These are phyloP conservation scores for Candida ovalis DNA, from an alignment of 805 yeast species.

Conservation along the genomic window DNA sequence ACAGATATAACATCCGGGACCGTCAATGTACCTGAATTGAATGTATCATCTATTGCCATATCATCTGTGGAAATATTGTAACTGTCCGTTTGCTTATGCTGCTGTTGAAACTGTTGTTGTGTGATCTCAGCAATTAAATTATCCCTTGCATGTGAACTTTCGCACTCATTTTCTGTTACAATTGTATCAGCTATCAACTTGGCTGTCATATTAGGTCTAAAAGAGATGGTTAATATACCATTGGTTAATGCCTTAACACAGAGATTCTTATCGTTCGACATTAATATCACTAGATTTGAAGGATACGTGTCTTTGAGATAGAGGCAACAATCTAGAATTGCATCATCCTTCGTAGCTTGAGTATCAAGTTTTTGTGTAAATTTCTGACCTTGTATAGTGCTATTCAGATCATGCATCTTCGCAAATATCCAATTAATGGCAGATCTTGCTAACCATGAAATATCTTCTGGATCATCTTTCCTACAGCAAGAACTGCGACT, in stretches of 20 bases:
- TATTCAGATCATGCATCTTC: constrained; percentile 47
- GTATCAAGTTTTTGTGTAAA: constrained; percentile 48
- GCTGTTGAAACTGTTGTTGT: background rate
- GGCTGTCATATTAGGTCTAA: constrained; percentile 41
- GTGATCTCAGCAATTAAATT: background rate
- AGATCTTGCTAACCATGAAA: constrained; percentile 49
- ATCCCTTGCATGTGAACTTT: constrained; percentile 5
- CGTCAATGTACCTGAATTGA: background rate
- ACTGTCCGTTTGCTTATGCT: background rate
- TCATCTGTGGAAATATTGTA: constrained; percentile 5
- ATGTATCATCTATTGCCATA: constrained; percentile 8
- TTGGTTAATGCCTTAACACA: constrained; percentile 74
- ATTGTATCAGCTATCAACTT: constrained; percentile 39
- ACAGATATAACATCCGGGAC: constrained; percentile 2
- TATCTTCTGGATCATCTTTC: constrained; percentile 7
- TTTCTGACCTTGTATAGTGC: constrained; percentile 63
- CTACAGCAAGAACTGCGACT: background rate
- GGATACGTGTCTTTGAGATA: constrained; percentile 45
- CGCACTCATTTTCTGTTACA: constrained; percentile 28
- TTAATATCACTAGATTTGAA: constrained; percentile 46
- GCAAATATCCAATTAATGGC: constrained; percentile 78
- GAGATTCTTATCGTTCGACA: constrained; percentile 82
- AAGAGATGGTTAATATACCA: constrained; percentile 60
- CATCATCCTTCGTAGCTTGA: constrained; percentile 59
- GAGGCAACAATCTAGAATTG: constrained; percentile 81